Conservation (phyloP, 345 rosid genomes). For the Cardamine chenopodiifolia region DNA sequence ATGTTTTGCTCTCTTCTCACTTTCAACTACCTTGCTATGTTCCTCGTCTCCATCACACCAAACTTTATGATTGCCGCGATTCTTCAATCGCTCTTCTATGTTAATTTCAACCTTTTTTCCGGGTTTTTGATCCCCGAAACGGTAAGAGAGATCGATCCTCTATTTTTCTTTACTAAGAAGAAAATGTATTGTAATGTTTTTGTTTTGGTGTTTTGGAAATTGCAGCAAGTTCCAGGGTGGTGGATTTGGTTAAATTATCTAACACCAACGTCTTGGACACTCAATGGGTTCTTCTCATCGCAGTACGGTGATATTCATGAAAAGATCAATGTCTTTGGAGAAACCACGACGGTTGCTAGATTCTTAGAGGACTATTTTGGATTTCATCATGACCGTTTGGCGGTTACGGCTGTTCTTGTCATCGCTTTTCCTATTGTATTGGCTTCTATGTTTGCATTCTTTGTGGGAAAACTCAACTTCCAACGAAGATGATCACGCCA, state of each 20-base stretch:
- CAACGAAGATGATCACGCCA: constrained; percentile 53
- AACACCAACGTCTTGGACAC: constrained; percentile 75
- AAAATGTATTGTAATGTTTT: neutral
- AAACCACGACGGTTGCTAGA: constrained; percentile 46
- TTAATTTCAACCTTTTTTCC: constrained; percentile 57
- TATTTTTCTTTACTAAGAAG: neutral
- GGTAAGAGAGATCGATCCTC: constrained; percentile 50
- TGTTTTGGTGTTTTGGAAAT: neutral
- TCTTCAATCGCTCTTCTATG: constrained; percentile 50
- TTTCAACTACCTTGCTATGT: constrained; percentile 75
- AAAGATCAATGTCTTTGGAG: constrained; percentile 54
- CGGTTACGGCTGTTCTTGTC: constrained; percentile 42
- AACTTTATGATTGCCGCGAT: constrained; percentile 61
- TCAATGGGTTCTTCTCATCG: constrained; percentile 64
- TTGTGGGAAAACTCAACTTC: constrained; percentile 59
- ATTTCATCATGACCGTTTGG: constrained; percentile 49
- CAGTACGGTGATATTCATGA: constrained; percentile 71
- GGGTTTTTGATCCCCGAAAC: constrained; percentile 71
- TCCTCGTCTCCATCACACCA: constrained; percentile 67
- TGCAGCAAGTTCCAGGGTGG: constrained; percentile 76
- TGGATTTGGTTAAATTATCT: constrained; percentile 81
- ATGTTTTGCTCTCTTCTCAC: constrained; percentile 58
- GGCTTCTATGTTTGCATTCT: constrained; percentile 63
- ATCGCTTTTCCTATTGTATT: constrained; percentile 51
- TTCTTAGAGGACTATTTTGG: constrained; percentile 68